Evolutionary conservation across 768 basidiomycete genomes (phyloP).

Genomic region (Tricholoma flavovirens): DNA sequence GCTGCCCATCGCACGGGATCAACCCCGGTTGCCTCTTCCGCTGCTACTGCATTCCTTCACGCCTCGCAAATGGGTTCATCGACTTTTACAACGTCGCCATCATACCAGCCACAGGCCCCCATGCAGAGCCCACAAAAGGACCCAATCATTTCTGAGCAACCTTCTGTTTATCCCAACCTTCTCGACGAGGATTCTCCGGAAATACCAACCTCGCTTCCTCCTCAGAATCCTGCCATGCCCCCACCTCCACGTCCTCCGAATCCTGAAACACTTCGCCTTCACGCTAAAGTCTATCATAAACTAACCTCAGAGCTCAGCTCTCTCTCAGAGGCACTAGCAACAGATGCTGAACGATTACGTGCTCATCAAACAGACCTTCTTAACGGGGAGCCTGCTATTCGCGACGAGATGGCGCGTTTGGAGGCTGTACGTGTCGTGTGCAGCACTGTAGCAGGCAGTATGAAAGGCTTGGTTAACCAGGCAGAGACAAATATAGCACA

Average conservation of each 20-base stretch:
- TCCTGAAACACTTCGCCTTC: slow-evolving; percentile 80
- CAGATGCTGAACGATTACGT: slow-evolving; percentile 71
- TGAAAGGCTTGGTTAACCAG: slow-evolving; percentile 54
- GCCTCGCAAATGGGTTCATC: background rate
- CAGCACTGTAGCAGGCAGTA: slow-evolving; percentile 63
- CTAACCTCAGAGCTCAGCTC: slow-evolving; percentile 66
- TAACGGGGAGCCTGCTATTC: slow-evolving; percentile 87
- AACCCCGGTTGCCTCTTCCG: background rate
- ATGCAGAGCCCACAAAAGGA: slow-evolving; percentile 13
- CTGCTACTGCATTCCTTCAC: background rate
- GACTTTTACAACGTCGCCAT: background rate
- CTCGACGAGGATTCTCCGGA: slow-evolving; percentile 56
- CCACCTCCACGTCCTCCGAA: slow-evolving; percentile 83
- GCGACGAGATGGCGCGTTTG: slow-evolving; percentile 92
- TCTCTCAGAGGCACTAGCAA: slow-evolving; percentile 54
- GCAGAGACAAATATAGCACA: slow-evolving; percentile 75
- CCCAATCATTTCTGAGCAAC: slow-evolving; percentile 15
- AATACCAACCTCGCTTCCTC: slow-evolving; percentile 15
- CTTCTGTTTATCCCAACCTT: slow-evolving; percentile 43
- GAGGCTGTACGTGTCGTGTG: slow-evolving; percentile 94
- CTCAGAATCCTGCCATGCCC: slow-evolving; percentile 13
- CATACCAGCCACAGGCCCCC: slow-evolving; percentile 5
- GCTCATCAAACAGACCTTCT: slow-evolving; percentile 81
- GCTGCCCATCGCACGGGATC: background rate
- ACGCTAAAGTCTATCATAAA: slow-evolving; percentile 71